Base-by-base conservation (phyloP, 2,329 filamentous ascomycete species). In the Volutella citrinella region DNA sequence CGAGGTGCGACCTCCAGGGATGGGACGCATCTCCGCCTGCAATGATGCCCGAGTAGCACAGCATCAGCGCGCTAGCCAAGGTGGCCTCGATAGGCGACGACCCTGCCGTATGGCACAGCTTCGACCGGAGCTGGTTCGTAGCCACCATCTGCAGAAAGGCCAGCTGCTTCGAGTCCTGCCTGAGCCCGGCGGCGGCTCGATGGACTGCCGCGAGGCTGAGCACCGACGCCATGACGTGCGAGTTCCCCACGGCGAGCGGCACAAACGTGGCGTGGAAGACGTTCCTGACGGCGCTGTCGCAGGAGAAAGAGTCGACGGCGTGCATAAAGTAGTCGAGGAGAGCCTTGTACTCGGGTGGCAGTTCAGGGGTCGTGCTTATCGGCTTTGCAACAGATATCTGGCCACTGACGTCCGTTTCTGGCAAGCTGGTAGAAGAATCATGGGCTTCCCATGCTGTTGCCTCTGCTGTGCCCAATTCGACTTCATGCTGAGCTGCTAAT, bases 1-100 rank as follows among this genome's bases (percentile, higher is more conserved):
- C 30, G 16, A 38, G 17, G 19, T 33, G 35, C 6, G 19, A 23
- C 13, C 35, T 27, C 35, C 35, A 37, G 5, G 35, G 32, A 12
- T 25, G 21, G 14, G 18, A 9, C 17, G 19, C 20, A 6, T 33
- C 25, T 6, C 30, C 27, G 7, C 35, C 25, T 4, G 30, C 17
- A 10, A 37, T 23, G 6, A 33, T 15, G 13, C 32, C 29, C 12
- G 30, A 20, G 20, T 37, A 37, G 14, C 35, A 37, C 7, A 37
- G 16, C 13, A 37, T n/a, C n/a, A 33, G 17, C 10, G 32, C 10
- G 2, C 25, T 28, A 11, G 35, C 29, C 17, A 37, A 24, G 9
- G 19, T 13, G 21, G 20, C 25, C 26, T 37, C 35, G 3, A 20
- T 32, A 0, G 34, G 28, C n/a, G n/a, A n/a, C 11, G 9, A 16